Evolutionary conservation across 2,329 filamentous ascomycete species (phyloP), one percentile per base, ranked within the genome.

Genomic region (Trichoderma brevicompactum): DNA sequence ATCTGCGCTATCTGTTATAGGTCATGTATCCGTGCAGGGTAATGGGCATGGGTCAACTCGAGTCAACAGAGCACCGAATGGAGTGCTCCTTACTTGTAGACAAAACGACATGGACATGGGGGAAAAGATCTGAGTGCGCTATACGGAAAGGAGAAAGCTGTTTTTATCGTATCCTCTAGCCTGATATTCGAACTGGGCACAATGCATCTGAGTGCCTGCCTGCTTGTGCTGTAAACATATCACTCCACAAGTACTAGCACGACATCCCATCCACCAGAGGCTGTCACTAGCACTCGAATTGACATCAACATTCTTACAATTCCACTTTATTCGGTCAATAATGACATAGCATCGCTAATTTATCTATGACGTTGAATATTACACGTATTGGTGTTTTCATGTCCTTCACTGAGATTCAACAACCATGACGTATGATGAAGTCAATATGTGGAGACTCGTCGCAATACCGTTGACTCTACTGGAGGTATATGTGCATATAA

Each of bases 381-480:
- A 40, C 48, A 44, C 48, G 41, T 40, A 8, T 19, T 15, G 13
- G 43, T 7, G 23, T 49, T 54, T 9, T 17, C n/a, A 38, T 48
- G 55, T 23, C 34, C 15, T 32, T 65, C 55, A 46, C 28, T 44
- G 38, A 23, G 38, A 54, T 66, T 53, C 53, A 64, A 48, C 43
- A 59, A 15, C 28, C 52, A 66, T 53, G 49, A 53, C 65, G 58
- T 52, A 56, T 12, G 41, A 65, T 59, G 61, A 65, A 46, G 43
- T 55, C 41, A 63, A 46, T 34, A 40, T 65, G 63, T 59, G 54
- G 63, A 60, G 54, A 59, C 41, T 17, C 2, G 7, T 41, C 9
- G 5, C 9, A 43, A 58, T 12, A 10, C 17, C 7, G 32, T 40
- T 32, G 23, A 36, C 10, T 19, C 41, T 53, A 1, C 17, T 41